Conservation (phyloP, 306 rosid genomes). For the Acacia acuminata region DNA sequence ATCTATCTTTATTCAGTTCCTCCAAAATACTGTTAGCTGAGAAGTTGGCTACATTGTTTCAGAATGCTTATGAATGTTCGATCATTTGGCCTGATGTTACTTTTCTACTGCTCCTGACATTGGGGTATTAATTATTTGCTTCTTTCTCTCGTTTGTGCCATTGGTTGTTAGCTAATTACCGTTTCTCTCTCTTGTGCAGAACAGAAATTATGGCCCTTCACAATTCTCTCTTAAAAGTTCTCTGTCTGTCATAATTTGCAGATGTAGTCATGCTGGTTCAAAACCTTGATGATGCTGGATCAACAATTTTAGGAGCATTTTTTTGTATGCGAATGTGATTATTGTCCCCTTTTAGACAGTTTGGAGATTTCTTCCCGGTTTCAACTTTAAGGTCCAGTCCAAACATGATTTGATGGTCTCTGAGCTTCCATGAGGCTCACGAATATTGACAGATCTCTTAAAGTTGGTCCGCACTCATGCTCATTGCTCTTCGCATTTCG, state of each 20-base stretch:
- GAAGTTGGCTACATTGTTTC: slow-evolving; percentile 16
- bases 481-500: not conserved
- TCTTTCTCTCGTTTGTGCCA: not conserved
- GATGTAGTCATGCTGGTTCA: slow-evolving; percentile 20
- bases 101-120: not conserved
- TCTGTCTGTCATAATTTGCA: slow-evolving; percentile 17
- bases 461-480: not conserved
- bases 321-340: slow-evolving; percentile 17
- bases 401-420: not conserved
- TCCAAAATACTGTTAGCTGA: slow-evolving; percentile 9
- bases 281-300: slow-evolving; percentile 28
- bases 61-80: slow-evolving; percentile 14
- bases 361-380: not conserved
- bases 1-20: not conserved
- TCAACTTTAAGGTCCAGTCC: not conserved
- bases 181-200: not conserved
- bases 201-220: slow-evolving; percentile 2
- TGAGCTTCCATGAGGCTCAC: not conserved
- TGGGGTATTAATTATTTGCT: not conserved
- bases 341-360: not conserved
- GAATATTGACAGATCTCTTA: not conserved
- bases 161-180: not conserved
- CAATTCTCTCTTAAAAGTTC: slow-evolving; percentile 20
- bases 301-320: slow-evolving; percentile 23
- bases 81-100: slow-evolving; percentile 21